These are phyloP conservation scores for Ceratocystis diversiconidia DNA, from an alignment of 2,329 filamentous ascomycete genomes.

Conservation along the genomic window DNA sequence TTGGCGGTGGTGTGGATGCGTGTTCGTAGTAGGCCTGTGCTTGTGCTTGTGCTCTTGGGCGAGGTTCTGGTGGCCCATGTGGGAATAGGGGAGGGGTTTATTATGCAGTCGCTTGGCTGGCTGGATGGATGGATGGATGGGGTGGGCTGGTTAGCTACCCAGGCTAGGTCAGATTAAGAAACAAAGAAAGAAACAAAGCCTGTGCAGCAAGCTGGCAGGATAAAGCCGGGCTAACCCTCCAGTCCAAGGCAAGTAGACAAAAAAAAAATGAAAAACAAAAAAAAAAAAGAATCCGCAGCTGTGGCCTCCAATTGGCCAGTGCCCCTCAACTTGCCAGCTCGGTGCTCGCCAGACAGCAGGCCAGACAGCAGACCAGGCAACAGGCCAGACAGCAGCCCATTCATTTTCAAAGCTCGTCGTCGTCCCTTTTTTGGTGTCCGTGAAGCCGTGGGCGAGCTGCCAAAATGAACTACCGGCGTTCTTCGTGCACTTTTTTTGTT, in stretches of 20 bases:
- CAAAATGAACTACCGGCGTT: no score
- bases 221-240: not conserved
- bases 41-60: not conserved
- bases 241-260: not conserved
- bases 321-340: not conserved
- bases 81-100: not conserved
- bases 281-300: not conserved
- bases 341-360: not conserved
- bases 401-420: not conserved
- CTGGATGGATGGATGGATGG: no score
- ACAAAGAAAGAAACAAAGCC: slow-evolving; percentile 1
- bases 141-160: no score
- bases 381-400: not conserved
- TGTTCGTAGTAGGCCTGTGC: not conserved
- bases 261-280: not conserved
- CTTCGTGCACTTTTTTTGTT: no score
- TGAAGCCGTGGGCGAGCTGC: not conserved
- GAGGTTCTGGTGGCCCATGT: not conserved
- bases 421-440: not conserved
- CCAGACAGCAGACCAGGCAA: no score
- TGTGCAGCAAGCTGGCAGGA: not conserved
- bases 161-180: not conserved
- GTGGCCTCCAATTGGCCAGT: not conserved
- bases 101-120: not conserved
- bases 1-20: not conserved